These are phyloP conservation scores for Clitopilus hobsonii DNA, from an alignment of 768 basidiomycete species.

Conservation along the genomic window DNA sequence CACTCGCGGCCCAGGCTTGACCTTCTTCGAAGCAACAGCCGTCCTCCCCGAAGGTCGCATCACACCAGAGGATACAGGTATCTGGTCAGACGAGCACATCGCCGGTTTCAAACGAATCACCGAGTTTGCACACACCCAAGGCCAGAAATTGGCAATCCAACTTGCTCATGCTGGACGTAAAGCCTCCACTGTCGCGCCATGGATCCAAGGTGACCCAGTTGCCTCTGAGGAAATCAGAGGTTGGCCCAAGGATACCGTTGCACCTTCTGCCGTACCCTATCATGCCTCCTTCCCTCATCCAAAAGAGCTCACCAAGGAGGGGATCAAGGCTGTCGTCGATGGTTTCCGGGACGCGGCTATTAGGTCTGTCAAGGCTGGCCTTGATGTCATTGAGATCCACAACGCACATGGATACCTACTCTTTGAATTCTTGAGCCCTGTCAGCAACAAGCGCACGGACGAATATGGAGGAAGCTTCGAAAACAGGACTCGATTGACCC, in stretches of 20 bases:
- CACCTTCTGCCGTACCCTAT: slow-evolving; percentile 47
- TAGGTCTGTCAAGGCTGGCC: slow-evolving; percentile 54
- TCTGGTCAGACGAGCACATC: slow-evolving; percentile 62
- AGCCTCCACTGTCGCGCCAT: slow-evolving; percentile 59
- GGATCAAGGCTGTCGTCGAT: slow-evolving; percentile 51
- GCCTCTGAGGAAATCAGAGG: slow-evolving; percentile 39
- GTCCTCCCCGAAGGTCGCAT: slow-evolving; percentile 61
- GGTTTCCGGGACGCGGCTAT: slow-evolving; percentile 51
- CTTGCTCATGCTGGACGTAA: slow-evolving; percentile 78
- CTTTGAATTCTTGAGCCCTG: slow-evolving; percentile 53
- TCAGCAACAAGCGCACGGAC: slow-evolving; percentile 59
- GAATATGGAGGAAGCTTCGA: slow-evolving; percentile 70
- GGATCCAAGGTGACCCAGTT: slow-evolving; percentile 35
- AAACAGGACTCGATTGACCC: slow-evolving; percentile 57
- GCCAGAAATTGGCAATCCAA: slow-evolving; percentile 69
- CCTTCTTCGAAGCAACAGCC: slow-evolving; percentile 64
- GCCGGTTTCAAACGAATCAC: slow-evolving; percentile 44
- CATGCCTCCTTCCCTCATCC: slow-evolving; percentile 42
- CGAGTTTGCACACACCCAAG: slow-evolving; percentile 69
- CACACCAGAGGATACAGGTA: slow-evolving; percentile 57
- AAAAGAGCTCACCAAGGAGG: slow-evolving; percentile 49
- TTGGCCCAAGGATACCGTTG: slow-evolving; percentile 52
- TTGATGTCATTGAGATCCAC: slow-evolving; percentile 61
- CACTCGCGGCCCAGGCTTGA: slow-evolving; percentile 49
- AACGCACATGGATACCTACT: slow-evolving; percentile 62